Evolutionary conservation across 1,139 yeast genomes (phyloP).

Genomic region (Wickerhamiella pararugosa): DNA sequence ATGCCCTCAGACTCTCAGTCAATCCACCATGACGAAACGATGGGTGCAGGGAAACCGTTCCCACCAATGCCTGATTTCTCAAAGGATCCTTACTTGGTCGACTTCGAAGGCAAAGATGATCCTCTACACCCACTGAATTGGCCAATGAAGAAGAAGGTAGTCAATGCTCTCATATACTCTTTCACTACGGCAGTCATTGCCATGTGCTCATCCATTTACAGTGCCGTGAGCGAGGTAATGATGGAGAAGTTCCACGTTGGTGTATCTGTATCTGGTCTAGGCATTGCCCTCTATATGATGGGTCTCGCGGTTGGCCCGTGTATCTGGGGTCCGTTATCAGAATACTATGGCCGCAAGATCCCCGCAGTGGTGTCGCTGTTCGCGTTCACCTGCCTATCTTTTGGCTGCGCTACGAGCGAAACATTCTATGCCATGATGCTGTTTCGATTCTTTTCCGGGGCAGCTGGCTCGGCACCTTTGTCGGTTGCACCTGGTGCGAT

Average conservation of each 20-base stretch:
- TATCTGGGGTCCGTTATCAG: conserved; percentile 66
- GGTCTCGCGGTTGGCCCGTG: conserved; percentile 76
- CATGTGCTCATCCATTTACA: conserved; percentile 42
- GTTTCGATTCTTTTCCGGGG: conserved; percentile 61
- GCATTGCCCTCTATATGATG: conserved; percentile 53
- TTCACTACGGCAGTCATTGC: conserved; percentile 32
- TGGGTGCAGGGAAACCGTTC: background rate
- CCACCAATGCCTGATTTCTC: background rate
- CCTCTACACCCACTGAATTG: conserved; percentile 37
- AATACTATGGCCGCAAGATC: conserved; percentile 52
- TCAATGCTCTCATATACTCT: conserved; percentile 24
- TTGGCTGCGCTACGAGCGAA: conserved; percentile 60
- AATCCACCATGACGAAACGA: background rate
- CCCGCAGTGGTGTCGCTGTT: conserved; percentile 37
- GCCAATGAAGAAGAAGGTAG: conserved; percentile 20
- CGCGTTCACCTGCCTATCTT: conserved; percentile 42
- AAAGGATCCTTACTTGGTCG: conserved; percentile 24
- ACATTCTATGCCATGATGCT: conserved; percentile 37
- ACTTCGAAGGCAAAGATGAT: conserved; percentile 37
- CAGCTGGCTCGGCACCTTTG: conserved; percentile 62
- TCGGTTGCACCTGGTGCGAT: conserved; percentile 72
- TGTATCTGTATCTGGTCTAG: conserved; percentile 36
- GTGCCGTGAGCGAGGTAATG: conserved; percentile 33
- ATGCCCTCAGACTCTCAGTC: no score
- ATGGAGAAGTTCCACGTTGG: conserved; percentile 34